Evolutionary conservation across 2,329 filamentous ascomycete genomes (phyloP).

Genomic region (Emergomyces pasteurianus): DNA sequence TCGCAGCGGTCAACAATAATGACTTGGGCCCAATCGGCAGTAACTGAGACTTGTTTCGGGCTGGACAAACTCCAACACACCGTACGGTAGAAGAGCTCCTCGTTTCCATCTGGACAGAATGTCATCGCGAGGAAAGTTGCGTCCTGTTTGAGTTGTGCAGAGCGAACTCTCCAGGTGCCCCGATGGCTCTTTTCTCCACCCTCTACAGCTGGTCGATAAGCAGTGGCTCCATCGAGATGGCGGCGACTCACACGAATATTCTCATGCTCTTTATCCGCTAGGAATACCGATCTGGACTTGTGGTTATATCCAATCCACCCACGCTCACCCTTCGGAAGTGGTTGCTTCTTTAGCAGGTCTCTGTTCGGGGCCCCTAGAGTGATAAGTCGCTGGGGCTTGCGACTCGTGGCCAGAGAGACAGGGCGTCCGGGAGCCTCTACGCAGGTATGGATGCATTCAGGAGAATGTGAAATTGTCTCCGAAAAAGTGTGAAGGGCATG

Average conservation of each 20-base stretch:
- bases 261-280: slow-evolving; percentile 1
- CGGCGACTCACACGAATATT: slow-evolving; percentile 2
- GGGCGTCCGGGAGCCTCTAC: neutral
- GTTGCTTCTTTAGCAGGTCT: neutral
- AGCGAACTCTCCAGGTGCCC: neutral
- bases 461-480: slow-evolving; percentile 1
- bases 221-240: slow-evolving; percentile 1
- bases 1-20: slow-evolving; percentile 2
- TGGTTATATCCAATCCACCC: slow-evolving; percentile 4
- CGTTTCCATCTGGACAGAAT: neutral
- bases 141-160: slow-evolving; percentile 3
- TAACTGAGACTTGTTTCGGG: neutral
- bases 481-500: slow-evolving; percentile 3
- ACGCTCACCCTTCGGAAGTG: slow-evolving; percentile 2
- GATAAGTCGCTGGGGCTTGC: neutral
- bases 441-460: slow-evolving; percentile 1
- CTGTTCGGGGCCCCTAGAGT: neutral
- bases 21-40: slow-evolving; percentile 2
- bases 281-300: slow-evolving; percentile 2
- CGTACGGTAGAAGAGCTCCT: slow-evolving; percentile 1
- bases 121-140: slow-evolving; percentile 2
- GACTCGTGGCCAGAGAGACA: neutral
- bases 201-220: slow-evolving; percentile 1
- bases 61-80: slow-evolving; percentile 2
- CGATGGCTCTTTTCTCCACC: neutral